Base-by-base conservation (phyloP, 202 grass and related monocot species). In the Saccharum hybrid region DNA sequence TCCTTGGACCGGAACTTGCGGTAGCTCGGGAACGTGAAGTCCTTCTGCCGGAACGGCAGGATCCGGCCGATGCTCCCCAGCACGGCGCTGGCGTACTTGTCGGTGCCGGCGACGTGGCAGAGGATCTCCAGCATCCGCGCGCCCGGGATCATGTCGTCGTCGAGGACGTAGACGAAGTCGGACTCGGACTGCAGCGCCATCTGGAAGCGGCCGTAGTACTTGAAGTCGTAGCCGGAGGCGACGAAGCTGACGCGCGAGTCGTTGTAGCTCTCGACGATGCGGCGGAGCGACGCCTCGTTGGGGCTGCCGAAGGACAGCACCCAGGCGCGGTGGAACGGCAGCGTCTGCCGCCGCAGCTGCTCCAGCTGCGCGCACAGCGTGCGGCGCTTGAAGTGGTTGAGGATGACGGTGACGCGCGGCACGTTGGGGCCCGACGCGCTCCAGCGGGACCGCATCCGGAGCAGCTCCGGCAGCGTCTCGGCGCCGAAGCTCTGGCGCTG, bases 191-290 rank as follows among this genome's bases (percentile, higher is more conserved):
- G 96, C 5, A 98, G 89, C 10, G 96, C 93, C 91, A 98, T 90
- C 86, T 96, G 96, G 81, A 98, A 98, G 0, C 96, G 86, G n/a
- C 96, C 93, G 41, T 98, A 98, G 91, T 98, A 98, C 85, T 96
- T 96, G 92, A 98, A 98, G 85, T 98, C 93, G 77, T 98, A 90
- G 56, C 81, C 88, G 0, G 96, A 98, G 56, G 91, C 75, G 45
- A 96, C 87, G 83, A 98, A 98, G 89, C 93, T 98, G 82, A 98
- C 22, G 2, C 89, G 85, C 3, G 91, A 92, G 83, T 98, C 59
- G 89, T 96, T 98, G 84, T 98, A 96, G 84, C 86, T 90, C 31
- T 88, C 91, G 0, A 92, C 91, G 52, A 98, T 98, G 4, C 85
- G 88, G 5, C 82, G 88, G 7, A 94, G 87, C 19, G 84, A 67